Conservation (phyloP, 129 eudicot genomes). For the Artemisia annua region DNA sequence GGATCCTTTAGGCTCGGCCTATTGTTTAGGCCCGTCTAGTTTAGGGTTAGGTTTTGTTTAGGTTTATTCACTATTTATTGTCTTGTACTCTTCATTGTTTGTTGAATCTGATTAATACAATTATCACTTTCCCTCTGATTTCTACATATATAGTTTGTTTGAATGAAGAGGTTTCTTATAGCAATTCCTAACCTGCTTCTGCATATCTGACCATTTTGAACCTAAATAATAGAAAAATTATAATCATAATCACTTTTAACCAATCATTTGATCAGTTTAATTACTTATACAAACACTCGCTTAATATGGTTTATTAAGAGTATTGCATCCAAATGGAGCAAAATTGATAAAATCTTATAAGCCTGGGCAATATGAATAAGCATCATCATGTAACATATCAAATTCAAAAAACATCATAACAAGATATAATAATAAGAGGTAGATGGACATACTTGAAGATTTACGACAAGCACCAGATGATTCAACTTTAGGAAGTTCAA, state of each 20-base stretch:
- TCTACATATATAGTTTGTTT: background rate
- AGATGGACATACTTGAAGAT: constrained; percentile 69
- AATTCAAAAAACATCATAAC: background rate
- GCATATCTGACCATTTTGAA: too few species aligned
- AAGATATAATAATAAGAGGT: background rate
- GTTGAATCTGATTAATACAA: too few species aligned
- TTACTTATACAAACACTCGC: background rate
- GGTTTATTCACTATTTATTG: too few species aligned
- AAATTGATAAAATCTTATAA: background rate
- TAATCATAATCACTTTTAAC: background rate
- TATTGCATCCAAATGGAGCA: constrained; percentile 11
- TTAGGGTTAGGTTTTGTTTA: too few species aligned
- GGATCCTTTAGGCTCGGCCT: too few species aligned
- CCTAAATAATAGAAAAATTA: too few species aligned
- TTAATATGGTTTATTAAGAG: background rate
- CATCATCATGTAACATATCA: background rate
- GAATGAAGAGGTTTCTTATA: constrained; percentile 7
- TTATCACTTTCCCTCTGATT: too few species aligned
- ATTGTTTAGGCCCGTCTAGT: too few species aligned
- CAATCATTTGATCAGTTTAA: background rate
- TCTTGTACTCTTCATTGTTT: too few species aligned
- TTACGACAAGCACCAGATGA: constrained; percentile 82
- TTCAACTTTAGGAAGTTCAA: constrained; percentile 77
- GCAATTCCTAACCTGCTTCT: constrained; percentile 6
- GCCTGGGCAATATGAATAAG: background rate